phyloP scores from a whole-genome alignment of 75 land plant genomes.

The Cunninghamia lanceolata region DNA sequence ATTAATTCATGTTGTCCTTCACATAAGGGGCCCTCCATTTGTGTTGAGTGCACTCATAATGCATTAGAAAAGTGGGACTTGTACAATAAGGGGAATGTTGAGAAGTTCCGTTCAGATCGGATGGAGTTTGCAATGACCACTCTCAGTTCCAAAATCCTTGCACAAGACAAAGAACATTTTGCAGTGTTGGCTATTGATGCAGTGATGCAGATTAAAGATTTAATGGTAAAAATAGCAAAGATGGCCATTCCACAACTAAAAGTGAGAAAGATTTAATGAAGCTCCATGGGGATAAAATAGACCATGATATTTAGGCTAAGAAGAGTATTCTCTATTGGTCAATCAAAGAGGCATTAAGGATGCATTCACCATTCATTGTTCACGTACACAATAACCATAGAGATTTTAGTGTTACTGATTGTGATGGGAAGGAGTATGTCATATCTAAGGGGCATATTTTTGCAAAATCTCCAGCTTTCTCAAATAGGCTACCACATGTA shows the following conservation, averaged over 20 bases:
- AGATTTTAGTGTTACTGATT: slow-evolving; percentile 77
- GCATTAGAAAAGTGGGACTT: no score
- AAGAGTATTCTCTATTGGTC: slow-evolving; percentile 78
- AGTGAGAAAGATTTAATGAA: slow-evolving; percentile 61
- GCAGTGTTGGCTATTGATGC: no score
- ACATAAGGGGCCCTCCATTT: slow-evolving; percentile 86
- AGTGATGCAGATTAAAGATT: no score
- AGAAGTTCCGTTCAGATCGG: no score
- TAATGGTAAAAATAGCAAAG: no score
- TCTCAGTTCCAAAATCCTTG: no score
- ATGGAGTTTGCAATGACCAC: no score
- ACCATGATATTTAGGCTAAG: slow-evolving; percentile 80
- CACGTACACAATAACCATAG: slow-evolving; percentile 78
- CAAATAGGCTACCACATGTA: slow-evolving; percentile 80
- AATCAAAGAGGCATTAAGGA: slow-evolving; percentile 92
- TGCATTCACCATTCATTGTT: slow-evolving; percentile 94
- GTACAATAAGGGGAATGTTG: no score
- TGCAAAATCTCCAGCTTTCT: slow-evolving; percentile 95
- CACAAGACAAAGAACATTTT: no score
- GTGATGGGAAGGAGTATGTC: slow-evolving; percentile 76
- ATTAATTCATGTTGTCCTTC: slow-evolving; percentile 92
- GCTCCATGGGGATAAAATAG: slow-evolving; percentile 69
- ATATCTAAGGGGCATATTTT: slow-evolving; percentile 93
- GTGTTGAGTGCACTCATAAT: slow-evolving; percentile 94
- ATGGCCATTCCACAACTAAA: no score